Evolutionary conservation across 2,329 filamentous ascomycete species (phyloP).

Genomic region (Diplodia seriata): DNA sequence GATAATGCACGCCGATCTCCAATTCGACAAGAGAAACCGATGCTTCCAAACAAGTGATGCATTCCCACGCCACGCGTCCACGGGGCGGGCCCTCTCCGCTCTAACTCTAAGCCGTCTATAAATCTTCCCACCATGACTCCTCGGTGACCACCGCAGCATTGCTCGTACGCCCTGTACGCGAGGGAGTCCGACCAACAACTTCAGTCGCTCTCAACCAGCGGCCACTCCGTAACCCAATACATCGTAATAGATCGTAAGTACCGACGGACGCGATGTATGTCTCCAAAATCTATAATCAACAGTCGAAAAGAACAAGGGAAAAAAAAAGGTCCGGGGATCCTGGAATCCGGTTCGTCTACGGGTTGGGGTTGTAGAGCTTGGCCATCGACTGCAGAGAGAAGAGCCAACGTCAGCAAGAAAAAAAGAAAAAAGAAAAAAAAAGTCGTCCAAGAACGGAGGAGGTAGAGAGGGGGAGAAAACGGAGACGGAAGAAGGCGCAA

Average conservation of each 20-base stretch:
- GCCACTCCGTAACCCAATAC: neutral
- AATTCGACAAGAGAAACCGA: no score
- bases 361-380: conserved; percentile 24
- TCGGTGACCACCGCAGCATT: neutral
- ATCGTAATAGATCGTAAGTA: neutral
- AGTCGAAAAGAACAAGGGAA: neutral
- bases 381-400: conserved; percentile 11
- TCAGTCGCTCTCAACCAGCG: neutral
- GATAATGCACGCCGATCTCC: no score
- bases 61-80: no score
- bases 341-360: neutral
- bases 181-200: neutral
- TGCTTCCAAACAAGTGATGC: no score
- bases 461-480: no score
- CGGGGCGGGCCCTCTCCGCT: neutral
- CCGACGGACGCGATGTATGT: neutral
- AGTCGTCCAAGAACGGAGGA: no score
- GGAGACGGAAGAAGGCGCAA: neutral
- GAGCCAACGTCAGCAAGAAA: neutral
- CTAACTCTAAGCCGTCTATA: neutral
- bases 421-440: neutral
- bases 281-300: conserved; percentile 15
- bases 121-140: neutral
- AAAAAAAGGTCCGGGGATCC: no score
- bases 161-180: neutral